These are phyloP conservation scores for Echinosophora koreensis DNA, from an alignment of 306 rosid genomes.

Conservation along the genomic window DNA sequence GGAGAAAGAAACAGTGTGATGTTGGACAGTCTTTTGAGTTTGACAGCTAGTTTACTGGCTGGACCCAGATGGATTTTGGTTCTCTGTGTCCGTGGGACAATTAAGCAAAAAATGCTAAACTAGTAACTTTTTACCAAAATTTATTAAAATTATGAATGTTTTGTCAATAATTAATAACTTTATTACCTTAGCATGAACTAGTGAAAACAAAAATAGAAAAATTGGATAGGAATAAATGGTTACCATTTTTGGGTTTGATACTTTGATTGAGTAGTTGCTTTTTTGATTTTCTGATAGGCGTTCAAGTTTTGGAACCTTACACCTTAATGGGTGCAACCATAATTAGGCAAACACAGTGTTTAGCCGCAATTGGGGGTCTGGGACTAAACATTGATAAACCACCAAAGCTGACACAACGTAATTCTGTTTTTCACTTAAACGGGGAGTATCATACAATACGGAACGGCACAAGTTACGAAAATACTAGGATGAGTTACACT, in stretches of 20 bases:
- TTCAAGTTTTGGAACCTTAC: neutral
- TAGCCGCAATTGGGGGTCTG: conserved; percentile 37
- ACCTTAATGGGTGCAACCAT: neutral
- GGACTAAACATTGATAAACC: neutral
- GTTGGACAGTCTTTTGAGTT: conserved; percentile 38
- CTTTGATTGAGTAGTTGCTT: neutral
- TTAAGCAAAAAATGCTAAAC: neutral
- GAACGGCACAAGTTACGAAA: neutral
- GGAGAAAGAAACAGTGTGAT: conserved; percentile 11
- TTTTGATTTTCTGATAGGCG: neutral
- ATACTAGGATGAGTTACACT: neutral
- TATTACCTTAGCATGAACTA: neutral
- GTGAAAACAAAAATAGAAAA: neutral
- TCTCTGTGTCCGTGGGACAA: conserved; percentile 29
- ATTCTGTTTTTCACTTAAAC: neutral
- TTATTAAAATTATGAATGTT: neutral
- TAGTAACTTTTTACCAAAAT: neutral
- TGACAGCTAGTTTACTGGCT: conserved; percentile 72
- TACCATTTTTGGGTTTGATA: neutral
- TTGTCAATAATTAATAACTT: neutral
- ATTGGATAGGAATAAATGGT: no score
- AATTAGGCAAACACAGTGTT: conserved; percentile 18
- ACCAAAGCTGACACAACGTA: conserved; percentile 41
- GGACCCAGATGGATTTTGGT: conserved; percentile 59
- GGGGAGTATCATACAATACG: neutral